These are phyloP conservation scores for Spizellomyces sp. DNA, from an alignment of 192 early-diverging fungal species.

Conservation along the genomic window DNA sequence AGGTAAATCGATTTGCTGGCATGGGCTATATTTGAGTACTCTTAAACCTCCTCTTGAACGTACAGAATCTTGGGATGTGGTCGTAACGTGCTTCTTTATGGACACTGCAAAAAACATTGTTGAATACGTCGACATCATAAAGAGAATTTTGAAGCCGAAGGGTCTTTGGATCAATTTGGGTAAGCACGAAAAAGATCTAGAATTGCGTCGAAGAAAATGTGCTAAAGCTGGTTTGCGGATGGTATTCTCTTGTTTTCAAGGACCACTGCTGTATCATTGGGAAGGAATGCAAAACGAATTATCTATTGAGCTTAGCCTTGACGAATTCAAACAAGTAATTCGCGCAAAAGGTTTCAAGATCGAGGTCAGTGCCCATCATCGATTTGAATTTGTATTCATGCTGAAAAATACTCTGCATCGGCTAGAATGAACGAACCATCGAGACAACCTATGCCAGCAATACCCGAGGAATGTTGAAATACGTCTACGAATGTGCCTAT, in stretches of 20 bases:
- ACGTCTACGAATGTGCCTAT: constrained; percentile 75
- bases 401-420: not conserved
- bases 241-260: constrained; percentile 29
- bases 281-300: constrained; percentile 78
- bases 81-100: constrained; percentile 97
- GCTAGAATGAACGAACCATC: constrained; percentile 60
- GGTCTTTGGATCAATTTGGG: constrained; percentile 52
- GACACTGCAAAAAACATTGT: constrained; percentile 94
- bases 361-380: constrained; percentile 49
- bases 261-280: constrained; percentile 89
- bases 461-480: constrained; percentile 75
- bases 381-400: not conserved
- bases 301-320: constrained; percentile 85
- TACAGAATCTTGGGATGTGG: constrained; percentile 69
- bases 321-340: constrained; percentile 69
- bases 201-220: not conserved
- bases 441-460: constrained; percentile 76
- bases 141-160: constrained; percentile 68
- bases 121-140: constrained; percentile 84
- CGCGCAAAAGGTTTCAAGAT: constrained; percentile 62
- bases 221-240: not conserved
- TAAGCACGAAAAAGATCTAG: constrained; percentile 5
- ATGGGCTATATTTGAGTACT: not conserved
- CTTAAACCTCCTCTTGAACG: not conserved
- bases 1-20: not conserved